These are phyloP conservation scores for Pyrenophora teres DNA, from an alignment of 2,329 filamentous ascomycete species.

Conservation along the genomic window DNA sequence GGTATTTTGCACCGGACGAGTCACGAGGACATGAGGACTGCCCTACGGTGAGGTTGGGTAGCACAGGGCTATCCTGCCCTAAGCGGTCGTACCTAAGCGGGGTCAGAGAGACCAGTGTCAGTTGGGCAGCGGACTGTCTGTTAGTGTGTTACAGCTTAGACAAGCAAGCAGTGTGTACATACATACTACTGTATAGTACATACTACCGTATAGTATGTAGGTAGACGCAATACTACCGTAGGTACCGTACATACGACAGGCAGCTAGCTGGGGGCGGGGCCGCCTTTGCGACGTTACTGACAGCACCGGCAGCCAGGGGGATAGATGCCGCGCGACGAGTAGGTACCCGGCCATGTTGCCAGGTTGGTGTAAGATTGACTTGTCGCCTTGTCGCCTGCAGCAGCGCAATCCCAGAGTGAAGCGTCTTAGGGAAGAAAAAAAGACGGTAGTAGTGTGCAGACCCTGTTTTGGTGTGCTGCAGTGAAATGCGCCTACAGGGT, in stretches of 20 bases:
- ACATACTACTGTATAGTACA: no score
- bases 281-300: slow-evolving; percentile 5
- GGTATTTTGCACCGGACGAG: slow-evolving; percentile 13
- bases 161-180: background rate
- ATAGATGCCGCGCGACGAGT: slow-evolving; percentile 7
- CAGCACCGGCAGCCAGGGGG: slow-evolving; percentile 3
- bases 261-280: slow-evolving; percentile 3
- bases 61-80: slow-evolving; percentile 18
- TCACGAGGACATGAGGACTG: slow-evolving; percentile 12
- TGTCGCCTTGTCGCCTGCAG: background rate
- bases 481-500: slow-evolving; percentile 3
- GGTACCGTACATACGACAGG: background rate
- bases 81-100: slow-evolving; percentile 7
- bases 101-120: slow-evolving; percentile 15
- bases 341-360: background rate
- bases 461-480: slow-evolving; percentile 4
- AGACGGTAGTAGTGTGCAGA: background rate
- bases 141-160: no score
- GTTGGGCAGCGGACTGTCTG: no score
- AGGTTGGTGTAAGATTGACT: background rate
- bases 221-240: background rate
- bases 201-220: background rate
- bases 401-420: background rate
- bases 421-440: background rate
- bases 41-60: slow-evolving; percentile 17